Base-by-base conservation (phyloP, 176 grass and related monocot species). In the Carex myosuroides region DNA sequence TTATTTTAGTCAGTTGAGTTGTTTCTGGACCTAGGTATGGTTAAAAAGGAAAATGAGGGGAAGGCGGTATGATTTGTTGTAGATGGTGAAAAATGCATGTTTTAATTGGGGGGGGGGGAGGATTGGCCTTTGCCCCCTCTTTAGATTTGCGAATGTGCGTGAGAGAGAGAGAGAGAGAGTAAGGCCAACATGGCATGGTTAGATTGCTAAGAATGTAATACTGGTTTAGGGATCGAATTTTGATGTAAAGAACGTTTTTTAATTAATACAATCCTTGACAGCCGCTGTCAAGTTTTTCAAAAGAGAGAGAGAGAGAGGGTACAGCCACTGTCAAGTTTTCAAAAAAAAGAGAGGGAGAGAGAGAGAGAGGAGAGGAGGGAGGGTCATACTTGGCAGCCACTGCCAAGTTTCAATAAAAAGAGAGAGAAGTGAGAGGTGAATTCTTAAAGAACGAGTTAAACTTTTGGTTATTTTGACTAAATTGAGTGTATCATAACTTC, bases 1-100 rank as follows among this genome's bases (percentile, higher is more conserved):
- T 78, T 80, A 59, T 17, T 70, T 55, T 50, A 70, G 61, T 76
- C 68, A 64, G 59, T 4, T 46, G 3, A 12, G 64, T 32, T 88
- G 55, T 18, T 18, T 66, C 32, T 79, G 37, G 39, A 35, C 64
- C 54, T 78, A 4, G 50, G 0, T 67, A 81, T 81, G 8, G 3
- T 39, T 32, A 70, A 85, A 53, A 77, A 50, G 46, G 46, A 21
- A 74, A 75, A 16, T 60, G 32, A 48, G 81, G 69, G 11, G 22
- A 32, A 29, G 68, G 39, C 54, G 1, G 13, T 16, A 18, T 3
- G 1, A 68, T 56, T 81, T 62, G n/a, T 50, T 70, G 37, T 9
- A 58, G 61, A 54, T 66, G 17, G 32, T 59, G 4, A 59, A 17
- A 3, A 20, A 60, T 9, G 13, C 29, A 42, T 8, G 22, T 32